Percentiles rank a stretch among this genome's conserved stretches.
Evolutionary conservation across 345 rosid species (phyloP).

Genomic region (Kandelia obovata): DNA sequence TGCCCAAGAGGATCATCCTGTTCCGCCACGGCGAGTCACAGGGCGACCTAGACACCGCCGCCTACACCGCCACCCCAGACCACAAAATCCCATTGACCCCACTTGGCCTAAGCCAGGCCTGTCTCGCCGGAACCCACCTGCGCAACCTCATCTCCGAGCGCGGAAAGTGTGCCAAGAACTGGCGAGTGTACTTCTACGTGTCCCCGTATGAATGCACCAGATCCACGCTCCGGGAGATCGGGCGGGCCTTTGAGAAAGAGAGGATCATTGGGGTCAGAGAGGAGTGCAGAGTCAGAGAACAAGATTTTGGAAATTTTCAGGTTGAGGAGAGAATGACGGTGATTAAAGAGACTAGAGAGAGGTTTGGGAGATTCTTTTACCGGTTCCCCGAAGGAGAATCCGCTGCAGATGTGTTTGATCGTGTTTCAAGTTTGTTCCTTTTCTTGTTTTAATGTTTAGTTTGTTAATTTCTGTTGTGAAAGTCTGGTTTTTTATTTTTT

Average conservation of each 20-base stretch:
- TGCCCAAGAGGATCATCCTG: slow-evolving; percentile 84
- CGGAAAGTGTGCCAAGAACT: slow-evolving; percentile 26
- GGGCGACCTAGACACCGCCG: slow-evolving; percentile 75
- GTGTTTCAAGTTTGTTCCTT: slow-evolving; percentile 70
- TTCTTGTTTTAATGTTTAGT: not conserved
- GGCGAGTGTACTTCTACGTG: slow-evolving; percentile 90
- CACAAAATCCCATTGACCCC: slow-evolving; percentile 73
- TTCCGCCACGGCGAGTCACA: slow-evolving; percentile 96
- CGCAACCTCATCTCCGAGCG: slow-evolving; percentile 38
- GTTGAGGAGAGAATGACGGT: slow-evolving; percentile 71
- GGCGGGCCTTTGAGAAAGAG: slow-evolving; percentile 64
- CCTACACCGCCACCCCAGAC: slow-evolving; percentile 81
- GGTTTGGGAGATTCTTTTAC: slow-evolving; percentile 78
- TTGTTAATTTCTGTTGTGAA: not conserved
- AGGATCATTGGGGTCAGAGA: slow-evolving; percentile 62
- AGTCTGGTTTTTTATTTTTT: too few species aligned
- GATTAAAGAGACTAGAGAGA: slow-evolving; percentile 63
- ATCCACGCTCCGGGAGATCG: slow-evolving; percentile 77
- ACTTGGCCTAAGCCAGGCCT: slow-evolving; percentile 58
- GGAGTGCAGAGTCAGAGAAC: slow-evolving; percentile 58
- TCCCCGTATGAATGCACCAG: slow-evolving; percentile 89
- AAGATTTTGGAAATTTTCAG: slow-evolving; percentile 97
- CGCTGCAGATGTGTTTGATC: slow-evolving; percentile 95
- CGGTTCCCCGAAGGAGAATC: slow-evolving; percentile 97
- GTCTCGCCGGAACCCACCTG: slow-evolving; percentile 52